A percentile compares a stretch with the other conserved stretches of the same genome.
Evolutionary conservation across 345 rosid genomes (phyloP).

Genomic region (Citrus glauca): DNA sequence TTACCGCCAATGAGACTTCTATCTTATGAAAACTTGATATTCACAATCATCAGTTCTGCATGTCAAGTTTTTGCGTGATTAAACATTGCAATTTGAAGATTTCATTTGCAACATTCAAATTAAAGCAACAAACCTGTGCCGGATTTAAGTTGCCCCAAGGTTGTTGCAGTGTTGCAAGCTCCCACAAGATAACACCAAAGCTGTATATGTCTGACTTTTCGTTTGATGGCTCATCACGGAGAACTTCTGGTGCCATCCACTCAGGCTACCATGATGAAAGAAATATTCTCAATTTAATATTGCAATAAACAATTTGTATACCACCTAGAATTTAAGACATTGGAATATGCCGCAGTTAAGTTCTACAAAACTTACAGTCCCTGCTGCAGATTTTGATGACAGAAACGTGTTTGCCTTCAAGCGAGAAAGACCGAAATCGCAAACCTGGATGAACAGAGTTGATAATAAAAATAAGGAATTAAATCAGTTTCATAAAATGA

Average conservation of each 20-base stretch:
- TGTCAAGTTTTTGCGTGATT: not conserved
- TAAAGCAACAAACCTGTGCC: constrained; percentile 70
- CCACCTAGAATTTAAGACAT: constrained; percentile 5
- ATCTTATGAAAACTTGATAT: not conserved
- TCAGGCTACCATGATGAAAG: constrained; percentile 62
- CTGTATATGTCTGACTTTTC: constrained; percentile 96
- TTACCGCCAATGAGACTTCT: not conserved
- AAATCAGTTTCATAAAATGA: not conserved
- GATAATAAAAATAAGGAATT: constrained; percentile 7
- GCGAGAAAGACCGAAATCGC: constrained; percentile 99
- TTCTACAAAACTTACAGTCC: constrained; percentile 74
- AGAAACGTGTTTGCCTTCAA: constrained; percentile 93
- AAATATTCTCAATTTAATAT: constrained; percentile 5
- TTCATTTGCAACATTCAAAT: not conserved
- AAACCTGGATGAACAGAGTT: constrained; percentile 52
- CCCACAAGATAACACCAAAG: constrained; percentile 98
- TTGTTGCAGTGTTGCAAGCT: constrained; percentile 90
- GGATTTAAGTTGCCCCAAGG: constrained; percentile 97
- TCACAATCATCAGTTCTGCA: not conserved
- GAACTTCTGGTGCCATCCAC: constrained; percentile 99
- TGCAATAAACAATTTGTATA: not conserved
- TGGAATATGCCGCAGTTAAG: not conserved
- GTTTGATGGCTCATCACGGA: constrained; percentile 93
- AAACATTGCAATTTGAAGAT: not conserved
- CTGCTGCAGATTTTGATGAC: constrained; percentile 98